These are phyloP conservation scores for Oenanthe sinensis DNA, from an alignment of 129 eudicot species.

Conservation along the genomic window DNA sequence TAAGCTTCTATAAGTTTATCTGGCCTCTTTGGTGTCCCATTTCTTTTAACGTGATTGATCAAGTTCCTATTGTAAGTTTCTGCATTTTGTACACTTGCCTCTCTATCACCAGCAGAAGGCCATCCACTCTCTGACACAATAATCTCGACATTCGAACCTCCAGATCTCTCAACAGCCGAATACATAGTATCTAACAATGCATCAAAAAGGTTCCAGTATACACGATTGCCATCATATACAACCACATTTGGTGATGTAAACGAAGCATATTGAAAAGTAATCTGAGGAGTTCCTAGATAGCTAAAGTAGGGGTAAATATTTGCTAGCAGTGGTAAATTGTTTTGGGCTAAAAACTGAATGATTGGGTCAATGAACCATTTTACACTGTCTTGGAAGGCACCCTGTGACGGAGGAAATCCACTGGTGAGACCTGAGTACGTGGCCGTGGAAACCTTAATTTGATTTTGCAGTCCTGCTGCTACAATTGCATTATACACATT, in stretches of 20 bases:
- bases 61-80: neutral
- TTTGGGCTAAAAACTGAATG: too few relatives aligned
- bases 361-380: neutral
- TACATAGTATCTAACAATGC: neutral
- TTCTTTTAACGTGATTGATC: neutral
- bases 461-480: neutral
- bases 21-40: neutral
- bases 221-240: neutral
- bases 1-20: neutral
- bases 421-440: neutral
- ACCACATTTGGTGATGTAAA: neutral
- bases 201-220: neutral
- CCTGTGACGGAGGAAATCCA: neutral
- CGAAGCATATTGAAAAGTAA: neutral
- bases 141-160: neutral
- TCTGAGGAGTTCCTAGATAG: neutral
- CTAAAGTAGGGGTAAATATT: too few relatives aligned
- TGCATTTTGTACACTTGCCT: neutral
- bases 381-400: neutral
- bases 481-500: neutral
- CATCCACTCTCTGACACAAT: conserved; percentile 1
- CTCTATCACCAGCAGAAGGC: neutral
- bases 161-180: neutral
- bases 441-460: neutral
- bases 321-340: too few relatives aligned